Evolutionary conservation across 164 flowering plant species (phyloP).

Genomic region (Protea cynaroides): DNA sequence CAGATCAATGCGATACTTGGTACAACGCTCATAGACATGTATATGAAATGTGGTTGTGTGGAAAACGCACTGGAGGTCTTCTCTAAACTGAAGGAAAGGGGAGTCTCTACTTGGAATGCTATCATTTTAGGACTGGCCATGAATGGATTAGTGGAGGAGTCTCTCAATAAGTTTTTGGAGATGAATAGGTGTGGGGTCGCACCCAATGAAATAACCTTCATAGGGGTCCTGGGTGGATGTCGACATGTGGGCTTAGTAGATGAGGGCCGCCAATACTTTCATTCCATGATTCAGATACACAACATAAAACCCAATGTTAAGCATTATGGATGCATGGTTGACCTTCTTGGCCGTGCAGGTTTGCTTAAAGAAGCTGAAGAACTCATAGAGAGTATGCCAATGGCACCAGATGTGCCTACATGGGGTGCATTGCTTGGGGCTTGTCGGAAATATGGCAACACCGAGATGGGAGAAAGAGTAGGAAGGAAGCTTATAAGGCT

Average conservation of each 20-base stretch:
- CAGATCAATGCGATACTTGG: slow-evolving; percentile 30
- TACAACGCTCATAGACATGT: slow-evolving; percentile 40
- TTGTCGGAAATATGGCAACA: not conserved
- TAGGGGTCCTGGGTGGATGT: slow-evolving; percentile 46
- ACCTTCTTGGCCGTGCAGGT: not conserved
- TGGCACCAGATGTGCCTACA: not conserved
- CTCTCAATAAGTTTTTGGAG: slow-evolving; percentile 28
- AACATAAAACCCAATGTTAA: slow-evolving; percentile 34
- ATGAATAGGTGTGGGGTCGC: slow-evolving; percentile 28
- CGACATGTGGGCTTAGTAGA: slow-evolving; percentile 40
- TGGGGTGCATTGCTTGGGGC: slow-evolving; percentile 3
- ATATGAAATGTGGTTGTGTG: slow-evolving; percentile 21
- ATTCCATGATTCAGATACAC: slow-evolving; percentile 32
- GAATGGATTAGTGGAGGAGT: slow-evolving; percentile 33
- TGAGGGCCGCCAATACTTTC: slow-evolving; percentile 33
- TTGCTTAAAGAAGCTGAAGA: not conserved
- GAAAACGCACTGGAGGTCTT: slow-evolving; percentile 35
- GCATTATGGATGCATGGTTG: slow-evolving; percentile 1
- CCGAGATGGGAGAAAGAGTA: slow-evolving; percentile 32
- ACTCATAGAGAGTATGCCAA: not conserved
- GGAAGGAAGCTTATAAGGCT: slow-evolving; percentile 38
- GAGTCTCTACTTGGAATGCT: slow-evolving; percentile 42
- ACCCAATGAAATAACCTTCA: slow-evolving; percentile 46
- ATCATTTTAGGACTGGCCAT: slow-evolving; percentile 38
- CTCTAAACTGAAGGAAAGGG: slow-evolving; percentile 24